phyloP scores from a whole-genome alignment of 2,329 filamentous ascomycete genomes.

The Herpotrichia juniperi region DNA sequence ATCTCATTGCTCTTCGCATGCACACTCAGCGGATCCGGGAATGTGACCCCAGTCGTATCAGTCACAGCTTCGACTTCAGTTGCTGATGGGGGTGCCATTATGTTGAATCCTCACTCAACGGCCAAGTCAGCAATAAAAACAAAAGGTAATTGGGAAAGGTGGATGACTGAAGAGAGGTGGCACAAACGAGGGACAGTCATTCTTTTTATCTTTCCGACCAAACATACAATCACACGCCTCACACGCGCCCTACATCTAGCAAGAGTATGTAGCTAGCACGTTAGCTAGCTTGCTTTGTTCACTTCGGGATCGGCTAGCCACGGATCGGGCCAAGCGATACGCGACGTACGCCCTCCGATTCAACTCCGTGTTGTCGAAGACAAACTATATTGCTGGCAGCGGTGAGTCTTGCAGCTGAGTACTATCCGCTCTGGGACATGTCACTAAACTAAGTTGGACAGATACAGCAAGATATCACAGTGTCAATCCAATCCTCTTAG shows the following conservation, averaged over 20 bases:
- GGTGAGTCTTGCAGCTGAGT: not conserved
- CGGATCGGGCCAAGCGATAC: conserved; percentile 31
- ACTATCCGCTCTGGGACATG: too few species aligned
- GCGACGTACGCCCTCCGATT: conserved; percentile 18
- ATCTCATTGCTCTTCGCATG: conserved; percentile 65
- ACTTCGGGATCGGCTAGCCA: conserved; percentile 37
- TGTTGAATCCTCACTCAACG: too few species aligned
- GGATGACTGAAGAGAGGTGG: not conserved
- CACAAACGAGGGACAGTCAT: not conserved
- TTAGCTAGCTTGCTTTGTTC: conserved; percentile 2
- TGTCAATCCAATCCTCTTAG: not conserved
- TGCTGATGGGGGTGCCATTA: conserved; percentile 42
- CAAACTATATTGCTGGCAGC: not conserved
- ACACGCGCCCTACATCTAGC: not conserved
- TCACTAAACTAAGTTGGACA: too few species aligned
- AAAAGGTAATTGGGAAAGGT: not conserved
- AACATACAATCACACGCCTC: not conserved
- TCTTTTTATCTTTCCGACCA: conserved; percentile 5
- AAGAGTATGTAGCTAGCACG: not conserved
- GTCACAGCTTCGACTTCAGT: conserved; percentile 52
- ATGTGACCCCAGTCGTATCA: conserved; percentile 54
- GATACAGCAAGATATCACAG: too few species aligned
- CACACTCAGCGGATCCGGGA: conserved; percentile 60
- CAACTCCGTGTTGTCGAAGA: conserved; percentile 13
- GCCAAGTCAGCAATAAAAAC: not conserved